Evolutionary conservation across 148 eudicot genomes (phyloP).

Genomic region (Rhododendron molle): DNA sequence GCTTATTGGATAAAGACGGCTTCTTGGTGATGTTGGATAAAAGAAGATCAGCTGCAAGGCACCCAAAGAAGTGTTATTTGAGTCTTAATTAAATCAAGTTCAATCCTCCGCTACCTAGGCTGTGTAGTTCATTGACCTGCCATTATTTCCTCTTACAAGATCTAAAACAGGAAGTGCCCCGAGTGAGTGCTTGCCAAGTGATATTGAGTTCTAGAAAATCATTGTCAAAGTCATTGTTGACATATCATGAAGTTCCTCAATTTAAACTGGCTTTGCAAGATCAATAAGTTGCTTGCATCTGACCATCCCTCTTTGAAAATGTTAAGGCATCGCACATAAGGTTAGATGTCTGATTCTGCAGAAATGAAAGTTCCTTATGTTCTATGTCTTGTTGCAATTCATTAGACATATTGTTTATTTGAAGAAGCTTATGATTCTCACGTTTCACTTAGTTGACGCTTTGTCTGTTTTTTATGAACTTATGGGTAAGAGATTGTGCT

Average conservation of each 20-base stretch:
- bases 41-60: background rate
- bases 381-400: conserved; percentile 5
- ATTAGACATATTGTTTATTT: background rate
- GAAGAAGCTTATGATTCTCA: conserved; percentile 3
- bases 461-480: background rate
- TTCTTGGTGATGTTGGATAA: background rate
- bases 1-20: no score
- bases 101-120: background rate
- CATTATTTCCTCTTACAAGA: background rate
- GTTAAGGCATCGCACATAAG: background rate
- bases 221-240: background rate
- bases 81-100: background rate
- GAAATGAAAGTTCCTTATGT: background rate
- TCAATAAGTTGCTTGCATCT: background rate
- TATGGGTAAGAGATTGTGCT: background rate
- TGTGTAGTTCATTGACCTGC: conserved; percentile 1
- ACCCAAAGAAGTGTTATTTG: background rate
- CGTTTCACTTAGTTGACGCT: background rate
- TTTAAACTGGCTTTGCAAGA: background rate
- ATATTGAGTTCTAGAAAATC: background rate
- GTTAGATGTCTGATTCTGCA: conserved; percentile 1
- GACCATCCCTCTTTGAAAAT: background rate
- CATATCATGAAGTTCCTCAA: background rate
- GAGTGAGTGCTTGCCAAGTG: background rate
- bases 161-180: background rate